Conservation (phyloP, 1,139 yeast genomes). For the Candida mesenterica region DNA sequence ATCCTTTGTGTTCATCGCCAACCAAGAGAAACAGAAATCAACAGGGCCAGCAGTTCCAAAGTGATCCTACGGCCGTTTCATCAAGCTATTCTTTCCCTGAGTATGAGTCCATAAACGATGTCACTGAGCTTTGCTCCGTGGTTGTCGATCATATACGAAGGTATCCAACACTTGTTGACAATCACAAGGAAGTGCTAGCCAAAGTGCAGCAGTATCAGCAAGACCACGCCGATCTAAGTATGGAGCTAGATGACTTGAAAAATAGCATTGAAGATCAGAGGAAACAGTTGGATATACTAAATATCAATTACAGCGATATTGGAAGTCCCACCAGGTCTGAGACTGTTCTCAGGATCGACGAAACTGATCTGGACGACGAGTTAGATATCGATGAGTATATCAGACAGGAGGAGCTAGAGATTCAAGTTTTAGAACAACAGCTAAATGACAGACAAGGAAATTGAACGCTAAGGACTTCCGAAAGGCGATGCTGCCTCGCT, state of each 20-base stretch:
- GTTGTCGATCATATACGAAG: slow-evolving; percentile 22
- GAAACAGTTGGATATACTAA: slow-evolving; percentile 25
- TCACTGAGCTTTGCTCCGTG: slow-evolving; percentile 21
- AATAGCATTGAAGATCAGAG: slow-evolving; percentile 28
- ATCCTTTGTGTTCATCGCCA: slow-evolving; percentile 12
- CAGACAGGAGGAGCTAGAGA: slow-evolving; percentile 34
- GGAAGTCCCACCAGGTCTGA: slow-evolving; percentile 16
- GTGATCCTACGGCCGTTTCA: neutral
- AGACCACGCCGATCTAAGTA: slow-evolving; percentile 20
- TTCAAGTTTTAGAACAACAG: slow-evolving; percentile 29
- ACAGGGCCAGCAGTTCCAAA: neutral
- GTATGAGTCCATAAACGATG: slow-evolving; percentile 11
- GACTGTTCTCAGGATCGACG: slow-evolving; percentile 10
- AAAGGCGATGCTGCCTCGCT: too few species aligned
- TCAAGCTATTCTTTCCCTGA: slow-evolving; percentile 8
- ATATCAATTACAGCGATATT: slow-evolving; percentile 24
- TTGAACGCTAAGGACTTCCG: neutral
- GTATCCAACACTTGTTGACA: slow-evolving; percentile 30
- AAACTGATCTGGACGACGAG: slow-evolving; percentile 22
- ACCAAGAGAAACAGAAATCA: slow-evolving; percentile 6
- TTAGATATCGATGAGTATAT: slow-evolving; percentile 34
- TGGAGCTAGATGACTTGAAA: slow-evolving; percentile 31
- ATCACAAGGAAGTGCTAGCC: slow-evolving; percentile 22
- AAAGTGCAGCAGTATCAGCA: slow-evolving; percentile 21
- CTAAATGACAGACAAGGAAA: slow-evolving; percentile 20